Percentiles rank a stretch among this genome's conserved stretches.
Conservation (phyloP, 768 basidiomycete genomes). For the Lepiota venenata region DNA sequence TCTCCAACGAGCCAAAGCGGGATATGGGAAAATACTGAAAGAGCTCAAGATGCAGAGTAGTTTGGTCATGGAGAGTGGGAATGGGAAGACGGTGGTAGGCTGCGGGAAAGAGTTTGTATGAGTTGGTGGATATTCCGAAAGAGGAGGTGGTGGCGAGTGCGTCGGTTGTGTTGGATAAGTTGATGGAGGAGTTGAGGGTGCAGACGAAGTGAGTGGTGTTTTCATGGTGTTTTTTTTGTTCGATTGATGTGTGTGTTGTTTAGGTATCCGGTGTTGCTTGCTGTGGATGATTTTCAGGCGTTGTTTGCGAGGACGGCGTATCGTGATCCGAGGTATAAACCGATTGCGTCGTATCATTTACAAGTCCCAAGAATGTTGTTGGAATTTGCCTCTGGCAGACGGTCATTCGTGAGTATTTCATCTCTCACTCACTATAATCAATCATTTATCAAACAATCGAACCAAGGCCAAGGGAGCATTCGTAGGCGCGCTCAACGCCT, state of each 20-base stretch:
- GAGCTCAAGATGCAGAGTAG: slow-evolving; percentile 37
- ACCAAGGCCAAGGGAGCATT: slow-evolving; percentile 65
- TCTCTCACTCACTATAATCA: not conserved
- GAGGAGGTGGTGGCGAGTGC: slow-evolving; percentile 41
- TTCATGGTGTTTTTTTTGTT: not conserved
- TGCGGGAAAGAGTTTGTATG: slow-evolving; percentile 44
- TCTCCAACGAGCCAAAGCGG: slow-evolving; percentile 56
- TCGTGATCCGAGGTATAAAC: slow-evolving; percentile 66
- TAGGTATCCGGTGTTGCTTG: slow-evolving; percentile 78
- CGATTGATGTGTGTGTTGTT: not conserved
- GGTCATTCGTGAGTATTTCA: slow-evolving; percentile 53
- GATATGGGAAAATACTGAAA: slow-evolving; percentile 48
- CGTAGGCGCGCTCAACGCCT: slow-evolving; percentile 63
- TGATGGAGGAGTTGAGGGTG: slow-evolving; percentile 58
- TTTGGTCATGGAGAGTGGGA: slow-evolving; percentile 48
- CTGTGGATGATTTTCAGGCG: slow-evolving; percentile 86
- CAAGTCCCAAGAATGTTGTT: slow-evolving; percentile 75
- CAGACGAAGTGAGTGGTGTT: slow-evolving; percentile 67
- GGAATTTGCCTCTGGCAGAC: slow-evolving; percentile 73
- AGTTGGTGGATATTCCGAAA: slow-evolving; percentile 56
- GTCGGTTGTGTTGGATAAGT: slow-evolving; percentile 50
- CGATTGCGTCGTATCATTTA: slow-evolving; percentile 73
- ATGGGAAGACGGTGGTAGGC: slow-evolving; percentile 35
- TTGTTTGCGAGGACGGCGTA: slow-evolving; percentile 69
- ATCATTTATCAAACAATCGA: too few relatives aligned